Conservation (phyloP, 257 asterid genomes). For the Jacaranda copaia region DNA sequence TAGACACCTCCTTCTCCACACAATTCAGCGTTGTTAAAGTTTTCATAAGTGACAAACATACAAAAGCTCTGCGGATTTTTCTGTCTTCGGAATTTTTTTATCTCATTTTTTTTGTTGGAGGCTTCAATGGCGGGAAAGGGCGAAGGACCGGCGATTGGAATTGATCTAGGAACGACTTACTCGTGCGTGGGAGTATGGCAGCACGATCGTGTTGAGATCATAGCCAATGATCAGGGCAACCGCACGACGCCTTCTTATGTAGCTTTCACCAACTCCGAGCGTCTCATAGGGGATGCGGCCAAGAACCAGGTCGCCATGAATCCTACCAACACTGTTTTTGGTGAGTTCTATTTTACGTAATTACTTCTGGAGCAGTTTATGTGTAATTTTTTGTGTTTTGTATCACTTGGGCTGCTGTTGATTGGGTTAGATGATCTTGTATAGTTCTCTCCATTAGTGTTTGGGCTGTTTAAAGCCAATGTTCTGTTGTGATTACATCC, state of each 20-base stretch:
- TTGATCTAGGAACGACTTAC: slow-evolving; percentile 39
- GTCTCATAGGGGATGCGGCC: slow-evolving; percentile 42
- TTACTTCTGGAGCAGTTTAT: not conserved
- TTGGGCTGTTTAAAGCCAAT: not conserved
- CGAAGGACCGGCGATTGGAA: slow-evolving; percentile 42
- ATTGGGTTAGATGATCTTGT: not conserved
- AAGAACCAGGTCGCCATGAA: slow-evolving; percentile 41
- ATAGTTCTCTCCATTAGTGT: not conserved
- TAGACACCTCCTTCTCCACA: not conserved
- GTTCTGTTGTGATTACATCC: not conserved
- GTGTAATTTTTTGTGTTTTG: not conserved
- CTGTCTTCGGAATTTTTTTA: not conserved
- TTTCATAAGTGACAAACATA: not conserved
- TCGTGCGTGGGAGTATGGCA: slow-evolving; percentile 43
- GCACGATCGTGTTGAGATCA: slow-evolving; percentile 40
- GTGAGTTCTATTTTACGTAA: slow-evolving; percentile 20
- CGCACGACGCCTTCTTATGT: slow-evolving; percentile 41
- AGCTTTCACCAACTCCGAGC: slow-evolving; percentile 41
- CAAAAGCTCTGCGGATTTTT: not conserved
- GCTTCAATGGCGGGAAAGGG: slow-evolving; percentile 36
- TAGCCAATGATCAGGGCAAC: slow-evolving; percentile 43
- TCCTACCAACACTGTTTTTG: slow-evolving; percentile 41
- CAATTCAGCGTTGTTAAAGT: not conserved
- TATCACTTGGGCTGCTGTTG: not conserved
- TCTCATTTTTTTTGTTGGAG: not conserved